Conservation (phyloP, 257 asterid species). For the Mitragyna speciosa region DNA sequence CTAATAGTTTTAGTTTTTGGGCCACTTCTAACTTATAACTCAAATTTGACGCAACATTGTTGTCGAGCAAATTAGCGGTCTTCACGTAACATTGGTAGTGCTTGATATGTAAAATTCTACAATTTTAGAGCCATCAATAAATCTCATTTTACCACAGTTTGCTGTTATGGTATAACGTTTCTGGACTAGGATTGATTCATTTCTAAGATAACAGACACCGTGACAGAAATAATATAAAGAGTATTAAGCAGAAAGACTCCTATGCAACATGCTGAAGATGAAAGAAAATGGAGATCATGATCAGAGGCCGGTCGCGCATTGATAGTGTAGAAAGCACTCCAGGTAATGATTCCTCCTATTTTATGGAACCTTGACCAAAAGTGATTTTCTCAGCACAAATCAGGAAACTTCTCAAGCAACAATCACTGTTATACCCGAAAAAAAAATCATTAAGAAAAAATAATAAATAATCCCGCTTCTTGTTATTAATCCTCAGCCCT, state of each 20-base stretch:
- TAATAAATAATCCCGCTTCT: too few relatives aligned
- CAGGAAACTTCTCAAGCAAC: conserved; percentile 35
- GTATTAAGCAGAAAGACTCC: conserved; percentile 38
- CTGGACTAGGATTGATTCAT: too few relatives aligned
- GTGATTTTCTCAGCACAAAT: conserved; percentile 30
- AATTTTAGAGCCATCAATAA: too few relatives aligned
- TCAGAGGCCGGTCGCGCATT: conserved; percentile 24
- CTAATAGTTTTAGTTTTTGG: too few relatives aligned
- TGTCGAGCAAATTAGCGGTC: conserved; percentile 49
- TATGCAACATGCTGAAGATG: conserved; percentile 32
- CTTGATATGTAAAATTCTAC: conserved; percentile 50
- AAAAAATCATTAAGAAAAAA: too few relatives aligned
- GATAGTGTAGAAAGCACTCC: conserved; percentile 22
- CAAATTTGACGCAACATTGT: conserved; percentile 18
- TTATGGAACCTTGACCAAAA: conserved; percentile 18
- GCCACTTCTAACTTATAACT: too few relatives aligned
- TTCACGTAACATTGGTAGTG: conserved; percentile 58
- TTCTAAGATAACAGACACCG: conserved; percentile 30
- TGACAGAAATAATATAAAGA: conserved; percentile 35
- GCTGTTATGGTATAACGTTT: too few relatives aligned
- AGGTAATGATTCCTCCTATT: conserved; percentile 22
- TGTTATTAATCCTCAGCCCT: too few relatives aligned
- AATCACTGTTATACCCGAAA: too few relatives aligned
- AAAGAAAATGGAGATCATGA: conserved; percentile 35
- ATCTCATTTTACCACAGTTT: too few relatives aligned